phyloP scores from a whole-genome alignment of 192 early-diverging fungal genomes.

The Chytriomyces hyalinus region DNA sequence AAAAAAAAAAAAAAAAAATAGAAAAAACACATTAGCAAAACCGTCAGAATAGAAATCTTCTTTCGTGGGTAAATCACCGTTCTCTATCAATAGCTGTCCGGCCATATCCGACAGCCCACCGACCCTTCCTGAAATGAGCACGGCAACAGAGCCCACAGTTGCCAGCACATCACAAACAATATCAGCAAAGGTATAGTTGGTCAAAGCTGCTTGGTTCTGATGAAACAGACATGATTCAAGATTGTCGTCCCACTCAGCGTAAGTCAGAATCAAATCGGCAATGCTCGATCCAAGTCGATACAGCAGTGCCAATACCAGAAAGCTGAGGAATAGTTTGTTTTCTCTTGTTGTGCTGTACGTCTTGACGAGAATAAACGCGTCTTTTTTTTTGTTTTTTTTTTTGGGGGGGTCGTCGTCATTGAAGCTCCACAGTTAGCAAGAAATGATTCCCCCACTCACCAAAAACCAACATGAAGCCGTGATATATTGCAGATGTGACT shows the following conservation, averaged over 20 bases:
- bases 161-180: conserved; percentile 7
- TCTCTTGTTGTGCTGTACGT: not conserved
- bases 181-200: not conserved
- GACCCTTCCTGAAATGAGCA: not conserved
- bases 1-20: no score
- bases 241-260: not conserved
- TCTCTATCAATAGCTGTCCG: no score
- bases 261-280: not conserved
- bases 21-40: no score
- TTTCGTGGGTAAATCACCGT: no score
- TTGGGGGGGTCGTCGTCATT: no score
- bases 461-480: no score
- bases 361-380: conserved; percentile 7
- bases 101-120: not conserved
- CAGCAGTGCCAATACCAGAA: not conserved
- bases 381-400: no score
- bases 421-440: no score
- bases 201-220: not conserved
- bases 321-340: not conserved
- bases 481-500: no score
- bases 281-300: conserved; percentile 1
- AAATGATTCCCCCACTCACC: no score
- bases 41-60: no score
- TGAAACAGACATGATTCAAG: not conserved
- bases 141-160: not conserved